phyloP scores from a whole-genome alignment of 2,329 filamentous ascomycete species.

The Knufia petricola region DNA sequence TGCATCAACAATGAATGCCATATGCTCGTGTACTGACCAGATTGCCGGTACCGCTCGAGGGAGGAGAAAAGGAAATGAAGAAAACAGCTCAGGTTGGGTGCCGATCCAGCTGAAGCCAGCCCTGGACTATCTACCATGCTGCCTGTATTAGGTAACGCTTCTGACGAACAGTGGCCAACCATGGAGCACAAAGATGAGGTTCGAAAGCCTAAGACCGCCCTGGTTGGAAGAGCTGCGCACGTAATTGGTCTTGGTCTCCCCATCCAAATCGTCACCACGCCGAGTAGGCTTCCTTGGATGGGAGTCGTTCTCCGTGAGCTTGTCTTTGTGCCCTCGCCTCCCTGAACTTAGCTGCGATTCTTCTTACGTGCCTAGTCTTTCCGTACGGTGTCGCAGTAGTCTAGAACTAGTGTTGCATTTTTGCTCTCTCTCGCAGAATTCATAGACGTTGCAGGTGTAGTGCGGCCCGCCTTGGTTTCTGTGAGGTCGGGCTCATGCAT shows the following conservation, averaged over 20 bases:
- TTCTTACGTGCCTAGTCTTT: slow-evolving; percentile 1
- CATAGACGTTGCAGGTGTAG: not conserved
- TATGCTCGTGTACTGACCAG: too few relatives aligned
- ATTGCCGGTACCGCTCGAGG: too few relatives aligned
- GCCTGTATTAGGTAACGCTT: not conserved
- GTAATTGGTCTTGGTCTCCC: slow-evolving; percentile 4
- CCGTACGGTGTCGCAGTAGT: not conserved
- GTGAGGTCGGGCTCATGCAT: not conserved
- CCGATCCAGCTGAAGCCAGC: not conserved
- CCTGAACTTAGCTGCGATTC: slow-evolving; percentile 1
- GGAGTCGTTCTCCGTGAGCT: not conserved
- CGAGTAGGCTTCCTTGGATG: not conserved
- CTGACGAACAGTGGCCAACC: not conserved
- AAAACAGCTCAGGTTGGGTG: too few relatives aligned
- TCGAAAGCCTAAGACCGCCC: not conserved
- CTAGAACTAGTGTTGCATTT: not conserved
- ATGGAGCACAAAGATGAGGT: not conserved
- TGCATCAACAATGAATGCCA: not conserved
- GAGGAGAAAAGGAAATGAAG: too few relatives aligned
- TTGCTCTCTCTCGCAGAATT: not conserved
- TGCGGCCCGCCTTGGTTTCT: not conserved
- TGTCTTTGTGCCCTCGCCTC: slow-evolving; percentile 7
- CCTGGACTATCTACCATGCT: not conserved
- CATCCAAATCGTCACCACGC: slow-evolving; percentile 3
- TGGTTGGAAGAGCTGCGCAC: not conserved